These are phyloP conservation scores for Setaria viridis DNA, from an alignment of 202 grass and related monocot genomes.

Conservation along the genomic window DNA sequence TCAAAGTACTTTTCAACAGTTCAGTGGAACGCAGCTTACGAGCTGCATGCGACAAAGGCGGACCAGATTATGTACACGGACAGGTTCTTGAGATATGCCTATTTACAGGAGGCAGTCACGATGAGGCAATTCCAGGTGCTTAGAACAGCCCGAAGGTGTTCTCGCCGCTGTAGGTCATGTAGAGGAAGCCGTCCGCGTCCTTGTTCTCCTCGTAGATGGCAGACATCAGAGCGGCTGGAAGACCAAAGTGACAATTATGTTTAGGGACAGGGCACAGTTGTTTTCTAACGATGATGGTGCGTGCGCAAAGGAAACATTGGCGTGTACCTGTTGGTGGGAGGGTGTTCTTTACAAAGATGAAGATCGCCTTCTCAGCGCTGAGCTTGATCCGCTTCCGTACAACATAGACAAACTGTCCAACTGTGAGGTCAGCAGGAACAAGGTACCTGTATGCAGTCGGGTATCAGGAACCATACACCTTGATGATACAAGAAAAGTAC, in stretches of 20 bases:
- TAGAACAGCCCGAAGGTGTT: slow-evolving; percentile 74
- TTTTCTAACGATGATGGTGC: not conserved
- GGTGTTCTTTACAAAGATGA: slow-evolving; percentile 93
- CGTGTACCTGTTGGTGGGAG: slow-evolving; percentile 82
- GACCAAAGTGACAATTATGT: not conserved
- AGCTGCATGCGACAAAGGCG: not conserved
- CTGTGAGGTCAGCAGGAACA: slow-evolving; percentile 88
- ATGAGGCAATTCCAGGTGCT: not conserved
- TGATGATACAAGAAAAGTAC: not conserved
- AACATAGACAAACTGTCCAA: slow-evolving; percentile 95
- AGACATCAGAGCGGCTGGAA: slow-evolving; percentile 84
- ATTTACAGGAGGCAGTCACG: slow-evolving; percentile 54
- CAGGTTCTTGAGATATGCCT: slow-evolving; percentile 31
- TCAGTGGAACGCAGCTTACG: not conserved
- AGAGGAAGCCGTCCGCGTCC: slow-evolving; percentile 86
- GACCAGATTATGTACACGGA: slow-evolving; percentile 40
- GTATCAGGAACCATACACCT: slow-evolving; percentile 26
- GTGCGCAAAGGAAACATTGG: not conserved
- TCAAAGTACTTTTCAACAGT: not conserved
- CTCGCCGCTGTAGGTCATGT: slow-evolving; percentile 93
- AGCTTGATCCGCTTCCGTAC: slow-evolving; percentile 98
- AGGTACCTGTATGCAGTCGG: slow-evolving; percentile 61
- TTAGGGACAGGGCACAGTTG: not conserved
- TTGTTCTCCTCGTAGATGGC: slow-evolving; percentile 91
- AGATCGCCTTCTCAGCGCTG: slow-evolving; percentile 92